These are phyloP conservation scores for Sclerotinia trifoliorum DNA, from an alignment of 2,329 filamentous ascomycete genomes.

Conservation along the genomic window DNA sequence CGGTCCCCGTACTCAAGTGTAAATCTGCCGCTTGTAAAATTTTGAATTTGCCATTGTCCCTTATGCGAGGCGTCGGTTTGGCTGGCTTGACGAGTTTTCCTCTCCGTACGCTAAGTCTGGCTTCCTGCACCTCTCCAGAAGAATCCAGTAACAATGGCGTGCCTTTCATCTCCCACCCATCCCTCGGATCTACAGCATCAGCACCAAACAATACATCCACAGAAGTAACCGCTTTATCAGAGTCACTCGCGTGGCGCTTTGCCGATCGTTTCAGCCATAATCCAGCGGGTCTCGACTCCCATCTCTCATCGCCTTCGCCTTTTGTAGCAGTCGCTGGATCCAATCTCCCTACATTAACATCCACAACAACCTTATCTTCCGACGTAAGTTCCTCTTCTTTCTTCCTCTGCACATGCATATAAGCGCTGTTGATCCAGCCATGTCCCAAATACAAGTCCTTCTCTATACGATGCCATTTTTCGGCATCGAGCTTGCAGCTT, in stretches of 20 bases:
- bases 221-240: slow-evolving; percentile 55
- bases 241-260: slow-evolving; percentile 51
- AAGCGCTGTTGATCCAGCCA: slow-evolving; percentile 64
- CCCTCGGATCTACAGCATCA: slow-evolving; percentile 82
- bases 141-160: slow-evolving; percentile 70
- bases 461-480: slow-evolving; percentile 63
- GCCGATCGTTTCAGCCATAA: slow-evolving; percentile 60
- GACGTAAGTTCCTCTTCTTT: slow-evolving; percentile 63
- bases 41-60: slow-evolving; percentile 91
- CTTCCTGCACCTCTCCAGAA: slow-evolving; percentile 59
- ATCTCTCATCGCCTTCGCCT: slow-evolving; percentile 54
- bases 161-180: slow-evolving; percentile 78
- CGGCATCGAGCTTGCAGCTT: slow-evolving; percentile 59
- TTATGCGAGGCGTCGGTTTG: slow-evolving; percentile 73
- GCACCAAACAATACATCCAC: slow-evolving; percentile 69
- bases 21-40: slow-evolving; percentile 96
- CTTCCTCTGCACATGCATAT: slow-evolving; percentile 67
- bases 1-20: slow-evolving; percentile 87
- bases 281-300: slow-evolving; percentile 66
- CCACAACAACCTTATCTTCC: slow-evolving; percentile 64
- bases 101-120: slow-evolving; percentile 75
- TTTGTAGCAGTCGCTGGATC: slow-evolving; percentile 56
- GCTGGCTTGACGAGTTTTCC: slow-evolving; percentile 63
- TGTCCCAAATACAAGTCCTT: slow-evolving; percentile 68
- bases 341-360: slow-evolving; percentile 61